Evolutionary conservation across 225 moss, liverwort and hornwort genomes (phyloP).

Genomic region (Lunularia cruciata): DNA sequence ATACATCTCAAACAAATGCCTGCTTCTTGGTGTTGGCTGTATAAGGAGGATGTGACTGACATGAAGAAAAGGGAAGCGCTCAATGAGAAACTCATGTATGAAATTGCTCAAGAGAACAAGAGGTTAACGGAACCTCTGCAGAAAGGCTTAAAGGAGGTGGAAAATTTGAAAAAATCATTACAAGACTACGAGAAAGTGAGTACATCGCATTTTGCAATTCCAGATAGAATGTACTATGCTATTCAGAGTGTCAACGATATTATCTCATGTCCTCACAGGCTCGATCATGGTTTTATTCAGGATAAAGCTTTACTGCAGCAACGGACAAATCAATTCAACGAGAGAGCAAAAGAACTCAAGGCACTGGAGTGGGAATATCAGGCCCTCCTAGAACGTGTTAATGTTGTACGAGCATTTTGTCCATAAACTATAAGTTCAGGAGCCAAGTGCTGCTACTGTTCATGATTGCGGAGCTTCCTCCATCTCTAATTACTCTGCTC

Average conservation of each 20-base stretch:
- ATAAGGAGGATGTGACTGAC: constrained; percentile 73
- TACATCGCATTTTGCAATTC: too few species aligned
- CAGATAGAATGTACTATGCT: too few species aligned
- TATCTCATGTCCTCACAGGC: too few species aligned
- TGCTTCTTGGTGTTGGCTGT: neutral
- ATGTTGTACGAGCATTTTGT: neutral
- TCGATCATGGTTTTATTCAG: too few species aligned
- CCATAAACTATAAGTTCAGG: too few species aligned
- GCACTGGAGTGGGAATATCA: constrained; percentile 78
- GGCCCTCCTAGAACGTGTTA: constrained; percentile 58
- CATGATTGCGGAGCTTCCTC: neutral
- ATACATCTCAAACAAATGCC: neutral
- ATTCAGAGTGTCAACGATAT: neutral
- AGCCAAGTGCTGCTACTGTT: neutral
- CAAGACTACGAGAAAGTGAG: constrained; percentile 66
- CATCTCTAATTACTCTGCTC: neutral
- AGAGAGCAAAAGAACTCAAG: constrained; percentile 55
- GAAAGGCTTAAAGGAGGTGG: constrained; percentile 75
- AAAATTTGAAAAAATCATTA: constrained; percentile 48
- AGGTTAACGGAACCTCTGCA: constrained; percentile 65
- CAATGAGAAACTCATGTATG: constrained; percentile 81
- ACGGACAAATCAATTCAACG: constrained; percentile 44
- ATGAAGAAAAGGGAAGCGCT: constrained; percentile 87
- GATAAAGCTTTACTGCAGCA: constrained; percentile 61
- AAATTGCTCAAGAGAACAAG: constrained; percentile 92